Percentiles rank a stretch among this genome's conserved stretches.
Evolutionary conservation across 2,329 filamentous ascomycete genomes (phyloP).

Genomic region (Monosporascus sp.): DNA sequence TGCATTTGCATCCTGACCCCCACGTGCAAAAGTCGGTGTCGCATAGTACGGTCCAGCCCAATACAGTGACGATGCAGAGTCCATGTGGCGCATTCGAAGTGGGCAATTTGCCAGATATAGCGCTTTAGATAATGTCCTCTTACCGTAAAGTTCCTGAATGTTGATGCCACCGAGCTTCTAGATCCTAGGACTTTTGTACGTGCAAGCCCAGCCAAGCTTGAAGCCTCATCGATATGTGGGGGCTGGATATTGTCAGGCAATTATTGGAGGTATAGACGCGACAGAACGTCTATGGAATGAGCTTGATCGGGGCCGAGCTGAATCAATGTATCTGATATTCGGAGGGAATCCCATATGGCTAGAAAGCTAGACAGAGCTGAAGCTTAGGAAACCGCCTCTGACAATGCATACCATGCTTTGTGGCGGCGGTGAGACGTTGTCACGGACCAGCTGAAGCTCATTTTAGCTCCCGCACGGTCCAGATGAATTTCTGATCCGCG

Average conservation of each 20-base stretch:
- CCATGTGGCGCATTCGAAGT: too few species aligned
- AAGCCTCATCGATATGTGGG: not conserved
- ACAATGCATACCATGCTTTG: too few species aligned
- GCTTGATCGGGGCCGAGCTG: too few species aligned
- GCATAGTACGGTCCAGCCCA: not conserved
- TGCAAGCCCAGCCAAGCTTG: not conserved
- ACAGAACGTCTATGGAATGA: too few species aligned
- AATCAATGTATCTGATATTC: too few species aligned
- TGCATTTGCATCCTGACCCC: not conserved
- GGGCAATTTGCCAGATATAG: too few species aligned
- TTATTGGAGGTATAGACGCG: not conserved
- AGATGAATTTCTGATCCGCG: not conserved
- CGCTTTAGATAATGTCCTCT: not conserved
- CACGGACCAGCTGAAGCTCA: too few species aligned
- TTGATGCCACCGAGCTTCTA: not conserved
- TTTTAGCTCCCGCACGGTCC: not conserved
- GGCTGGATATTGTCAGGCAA: not conserved
- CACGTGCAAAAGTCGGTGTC: not conserved
- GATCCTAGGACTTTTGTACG: not conserved
- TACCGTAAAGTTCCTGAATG: not conserved
- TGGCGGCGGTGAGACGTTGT: too few species aligned
- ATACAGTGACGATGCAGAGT: too few species aligned
- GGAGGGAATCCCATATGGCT: too few species aligned
- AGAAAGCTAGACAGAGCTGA: too few species aligned
- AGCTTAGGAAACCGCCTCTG: too few species aligned